Evolutionary conservation across 352 stramenopile species (phyloP).

Genomic region (Globisporangium carolinianum): DNA sequence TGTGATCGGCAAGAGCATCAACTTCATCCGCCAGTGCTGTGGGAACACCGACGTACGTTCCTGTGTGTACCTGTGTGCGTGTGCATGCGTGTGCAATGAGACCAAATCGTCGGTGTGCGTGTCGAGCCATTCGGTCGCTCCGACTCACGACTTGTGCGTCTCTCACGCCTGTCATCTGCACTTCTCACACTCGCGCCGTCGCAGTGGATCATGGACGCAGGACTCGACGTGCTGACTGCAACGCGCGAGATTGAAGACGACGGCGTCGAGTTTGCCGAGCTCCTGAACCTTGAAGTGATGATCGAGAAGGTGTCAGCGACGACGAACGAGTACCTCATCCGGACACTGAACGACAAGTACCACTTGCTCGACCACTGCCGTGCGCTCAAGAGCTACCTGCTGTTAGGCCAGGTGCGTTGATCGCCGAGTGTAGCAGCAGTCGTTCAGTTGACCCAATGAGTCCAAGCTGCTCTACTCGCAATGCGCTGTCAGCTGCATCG

Average conservation of each 20-base stretch:
- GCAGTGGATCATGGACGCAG: slow-evolving; percentile 73
- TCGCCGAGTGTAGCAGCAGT: too few relatives aligned
- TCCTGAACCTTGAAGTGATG: slow-evolving; percentile 64
- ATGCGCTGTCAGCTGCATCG: not conserved
- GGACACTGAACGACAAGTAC: slow-evolving; percentile 90
- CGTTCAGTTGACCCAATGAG: not conserved
- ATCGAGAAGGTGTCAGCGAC: slow-evolving; percentile 72
- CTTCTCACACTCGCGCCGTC: not conserved
- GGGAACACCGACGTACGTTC: slow-evolving; percentile 79
- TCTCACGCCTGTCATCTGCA: not conserved
- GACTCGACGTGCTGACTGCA: slow-evolving; percentile 30
- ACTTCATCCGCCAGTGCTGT: slow-evolving; percentile 97
- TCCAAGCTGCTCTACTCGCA: not conserved
- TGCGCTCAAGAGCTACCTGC: slow-evolving; percentile 96
- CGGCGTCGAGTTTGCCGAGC: slow-evolving; percentile 57
- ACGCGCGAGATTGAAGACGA: slow-evolving; percentile 51
- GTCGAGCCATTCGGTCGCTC: too few relatives aligned
- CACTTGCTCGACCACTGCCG: slow-evolving; percentile 92
- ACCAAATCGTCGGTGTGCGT: too few relatives aligned
- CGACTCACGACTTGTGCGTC: too few relatives aligned
- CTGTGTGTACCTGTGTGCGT: not conserved
- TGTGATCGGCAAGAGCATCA: slow-evolving; percentile 97
- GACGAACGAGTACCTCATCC: slow-evolving; percentile 89
- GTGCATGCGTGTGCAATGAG: not conserved
- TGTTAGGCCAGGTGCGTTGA: slow-evolving; percentile 91